Percentiles rank a stretch among this genome's conserved stretches.
Evolutionary conservation across 352 stramenopile genomes (phyloP).

Genomic region (Phytophthora tentaculata): DNA sequence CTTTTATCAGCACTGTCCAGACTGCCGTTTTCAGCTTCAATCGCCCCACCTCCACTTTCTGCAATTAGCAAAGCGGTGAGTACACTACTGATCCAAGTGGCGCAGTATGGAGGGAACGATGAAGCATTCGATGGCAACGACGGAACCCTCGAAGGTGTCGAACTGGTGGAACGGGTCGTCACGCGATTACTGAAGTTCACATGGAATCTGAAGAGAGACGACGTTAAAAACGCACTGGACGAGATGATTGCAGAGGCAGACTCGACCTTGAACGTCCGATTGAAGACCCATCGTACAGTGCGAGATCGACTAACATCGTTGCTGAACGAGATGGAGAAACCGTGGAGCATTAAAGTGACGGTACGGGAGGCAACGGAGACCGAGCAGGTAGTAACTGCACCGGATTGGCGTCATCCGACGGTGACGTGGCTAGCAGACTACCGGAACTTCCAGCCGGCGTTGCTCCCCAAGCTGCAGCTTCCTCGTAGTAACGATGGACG

Average conservation of each 20-base stretch:
- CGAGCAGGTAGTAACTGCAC: background rate
- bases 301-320: slow-evolving; percentile 48
- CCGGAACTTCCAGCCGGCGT: slow-evolving; percentile 72
- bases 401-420: slow-evolving; percentile 70
- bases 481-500: slow-evolving; percentile 34
- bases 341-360: slow-evolving; percentile 66
- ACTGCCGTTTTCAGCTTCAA: slow-evolving; percentile 49
- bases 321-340: slow-evolving; percentile 74
- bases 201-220: slow-evolving; percentile 61
- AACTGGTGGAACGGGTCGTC: slow-evolving; percentile 51
- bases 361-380: slow-evolving; percentile 9
- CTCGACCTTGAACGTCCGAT: slow-evolving; percentile 41
- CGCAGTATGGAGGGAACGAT: slow-evolving; percentile 8
- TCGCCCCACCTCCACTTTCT: slow-evolving; percentile 40
- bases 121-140: slow-evolving; percentile 47
- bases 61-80: slow-evolving; percentile 39
- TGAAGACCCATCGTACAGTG: slow-evolving; percentile 58
- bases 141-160: slow-evolving; percentile 40
- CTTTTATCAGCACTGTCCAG: slow-evolving; percentile 57
- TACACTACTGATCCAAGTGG: slow-evolving; percentile 31
- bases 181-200: slow-evolving; percentile 71
- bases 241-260: slow-evolving; percentile 70
- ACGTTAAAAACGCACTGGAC: slow-evolving; percentile 60
- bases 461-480: slow-evolving; percentile 77
- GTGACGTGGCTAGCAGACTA: slow-evolving; percentile 76